These are phyloP conservation scores for Pisolithus tinctorius DNA, from an alignment of 768 basidiomycete species.

Conservation along the genomic window DNA sequence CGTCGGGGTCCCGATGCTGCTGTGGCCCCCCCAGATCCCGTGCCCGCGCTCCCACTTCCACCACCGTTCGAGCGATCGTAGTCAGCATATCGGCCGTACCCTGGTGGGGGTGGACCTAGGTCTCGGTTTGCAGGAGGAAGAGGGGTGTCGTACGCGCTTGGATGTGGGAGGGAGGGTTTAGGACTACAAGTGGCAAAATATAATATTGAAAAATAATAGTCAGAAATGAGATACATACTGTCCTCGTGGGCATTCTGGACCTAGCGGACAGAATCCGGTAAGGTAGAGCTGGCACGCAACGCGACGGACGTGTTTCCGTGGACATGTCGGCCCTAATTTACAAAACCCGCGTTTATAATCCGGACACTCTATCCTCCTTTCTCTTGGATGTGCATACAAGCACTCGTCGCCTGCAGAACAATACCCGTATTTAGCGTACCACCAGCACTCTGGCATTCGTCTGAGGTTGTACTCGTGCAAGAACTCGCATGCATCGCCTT, in stretches of 20 bases:
- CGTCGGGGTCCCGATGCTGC: constrained; percentile 45
- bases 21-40: constrained; percentile 18
- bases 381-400: constrained; percentile 91
- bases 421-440: constrained; percentile 97
- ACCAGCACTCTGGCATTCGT: constrained; percentile 99
- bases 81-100: constrained; percentile 80
- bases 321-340: constrained; percentile 79
- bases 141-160: constrained; percentile 72
- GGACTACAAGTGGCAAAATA: constrained; percentile 44
- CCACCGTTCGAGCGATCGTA: constrained; percentile 50
- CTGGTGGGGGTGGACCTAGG: constrained; percentile 87
- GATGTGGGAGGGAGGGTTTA: constrained; percentile 63
- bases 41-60: constrained; percentile 14
- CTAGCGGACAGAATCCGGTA: constrained; percentile 88
- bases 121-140: constrained; percentile 69
- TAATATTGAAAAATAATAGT: constrained; percentile 4
- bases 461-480: constrained; percentile 97
- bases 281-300: constrained; percentile 89
- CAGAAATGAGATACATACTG: constrained; percentile 55
- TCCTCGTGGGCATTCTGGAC: constrained; percentile 79
- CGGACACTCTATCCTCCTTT: constrained; percentile 86
- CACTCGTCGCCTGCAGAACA: constrained; percentile 97
- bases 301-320: constrained; percentile 87
- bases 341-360: constrained; percentile 97
- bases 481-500: constrained; percentile 97